These are phyloP conservation scores for Phytomonas francai DNA, from an alignment of 208 protist species.

Conservation along the genomic window DNA sequence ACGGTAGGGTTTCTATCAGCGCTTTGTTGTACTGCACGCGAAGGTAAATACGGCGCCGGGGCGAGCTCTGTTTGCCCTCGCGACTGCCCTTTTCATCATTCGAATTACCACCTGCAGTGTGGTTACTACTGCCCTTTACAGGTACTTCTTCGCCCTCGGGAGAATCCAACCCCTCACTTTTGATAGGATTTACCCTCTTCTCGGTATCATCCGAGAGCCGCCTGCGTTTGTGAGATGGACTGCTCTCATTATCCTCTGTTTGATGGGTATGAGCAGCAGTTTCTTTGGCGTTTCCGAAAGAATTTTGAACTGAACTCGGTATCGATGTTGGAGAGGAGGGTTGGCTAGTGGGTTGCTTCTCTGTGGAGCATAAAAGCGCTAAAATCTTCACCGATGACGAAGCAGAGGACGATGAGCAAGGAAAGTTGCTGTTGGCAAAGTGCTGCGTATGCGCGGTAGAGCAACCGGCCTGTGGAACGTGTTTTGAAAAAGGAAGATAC, in stretches of 20 bases:
- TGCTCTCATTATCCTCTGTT: no score
- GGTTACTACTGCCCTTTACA: no score
- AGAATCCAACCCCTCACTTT: no score
- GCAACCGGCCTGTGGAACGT: conserved; percentile 25
- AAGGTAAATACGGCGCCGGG: conserved; percentile 32
- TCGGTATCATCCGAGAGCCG: no score
- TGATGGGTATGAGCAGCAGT: neutral
- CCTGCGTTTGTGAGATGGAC: no score
- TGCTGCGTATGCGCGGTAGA: conserved; percentile 9
- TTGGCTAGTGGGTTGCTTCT: no score
- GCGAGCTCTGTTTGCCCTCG: neutral
- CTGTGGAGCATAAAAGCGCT: conserved; percentile 21
- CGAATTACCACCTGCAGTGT: no score
- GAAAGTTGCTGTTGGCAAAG: neutral
- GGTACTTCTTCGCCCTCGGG: no score
- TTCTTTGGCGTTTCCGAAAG: neutral
- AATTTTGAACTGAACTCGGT: neutral
- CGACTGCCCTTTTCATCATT: neutral
- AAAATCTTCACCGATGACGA: conserved; percentile 20
- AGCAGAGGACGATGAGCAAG: neutral
- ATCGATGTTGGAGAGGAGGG: no score
- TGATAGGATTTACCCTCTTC: no score
- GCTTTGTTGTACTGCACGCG: conserved; percentile 61
- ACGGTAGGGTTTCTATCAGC: conserved; percentile 46
- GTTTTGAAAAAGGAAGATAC: conserved; percentile 22